A percentile compares a stretch with the other conserved stretches of the same genome.
phyloP scores from a whole-genome alignment of 129 eudicot species.

The Flaveria sonorensis region DNA sequence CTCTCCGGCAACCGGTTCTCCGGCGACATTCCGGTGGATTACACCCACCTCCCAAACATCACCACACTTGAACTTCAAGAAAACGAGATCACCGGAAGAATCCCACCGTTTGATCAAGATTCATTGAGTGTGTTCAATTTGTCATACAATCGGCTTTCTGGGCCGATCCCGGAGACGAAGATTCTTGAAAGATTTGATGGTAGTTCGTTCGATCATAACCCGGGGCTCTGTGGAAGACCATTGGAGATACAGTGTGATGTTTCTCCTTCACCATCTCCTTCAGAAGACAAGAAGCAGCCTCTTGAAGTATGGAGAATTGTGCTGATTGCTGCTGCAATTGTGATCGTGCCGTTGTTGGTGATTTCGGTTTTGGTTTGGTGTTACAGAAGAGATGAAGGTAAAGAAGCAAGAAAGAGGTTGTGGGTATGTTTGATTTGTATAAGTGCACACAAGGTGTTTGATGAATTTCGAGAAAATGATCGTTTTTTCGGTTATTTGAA shows the following conservation, averaged over 20 bases:
- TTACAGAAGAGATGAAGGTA: constrained; percentile 32
- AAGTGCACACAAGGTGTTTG: background rate
- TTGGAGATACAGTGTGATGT: constrained; percentile 42
- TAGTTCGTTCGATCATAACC: constrained; percentile 56
- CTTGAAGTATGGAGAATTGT: constrained; percentile 51
- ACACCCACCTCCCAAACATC: constrained; percentile 41
- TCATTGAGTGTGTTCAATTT: constrained; percentile 51
- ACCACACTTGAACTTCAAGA: constrained; percentile 51
- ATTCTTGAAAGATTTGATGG: constrained; percentile 38
- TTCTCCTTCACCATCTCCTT: constrained; percentile 36
- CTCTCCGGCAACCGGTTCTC: constrained; percentile 57
- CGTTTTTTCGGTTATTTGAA: background rate
- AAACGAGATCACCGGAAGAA: constrained; percentile 46
- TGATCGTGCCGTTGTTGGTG: constrained; percentile 38
- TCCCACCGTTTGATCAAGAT: constrained; percentile 61
- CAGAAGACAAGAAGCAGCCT: constrained; percentile 17
- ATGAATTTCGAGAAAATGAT: background rate
- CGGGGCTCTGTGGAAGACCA: constrained; percentile 51
- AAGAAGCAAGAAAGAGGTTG: constrained; percentile 21
- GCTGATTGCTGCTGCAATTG: constrained; percentile 52
- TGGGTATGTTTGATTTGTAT: constrained; percentile 19
- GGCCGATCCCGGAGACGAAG: constrained; percentile 56
- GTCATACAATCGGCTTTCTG: constrained; percentile 57
- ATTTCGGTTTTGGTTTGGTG: constrained; percentile 41
- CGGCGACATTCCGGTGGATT: constrained; percentile 48